These are phyloP conservation scores for Aspergillus ibericus DNA, from an alignment of 2,329 filamentous ascomycete genomes.

Conservation along the genomic window DNA sequence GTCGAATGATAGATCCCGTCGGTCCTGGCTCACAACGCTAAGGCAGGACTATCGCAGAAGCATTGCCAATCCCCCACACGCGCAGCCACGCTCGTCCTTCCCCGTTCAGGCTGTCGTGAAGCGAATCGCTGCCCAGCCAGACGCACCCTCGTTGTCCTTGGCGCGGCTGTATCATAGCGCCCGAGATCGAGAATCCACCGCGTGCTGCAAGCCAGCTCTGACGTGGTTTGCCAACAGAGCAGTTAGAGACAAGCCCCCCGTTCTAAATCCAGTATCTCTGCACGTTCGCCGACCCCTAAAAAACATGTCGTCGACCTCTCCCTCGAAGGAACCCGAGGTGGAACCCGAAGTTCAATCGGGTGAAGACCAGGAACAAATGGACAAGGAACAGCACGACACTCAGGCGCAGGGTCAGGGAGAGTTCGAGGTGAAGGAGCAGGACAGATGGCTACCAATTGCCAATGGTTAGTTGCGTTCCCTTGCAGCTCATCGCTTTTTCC, in stretches of 20 bases:
- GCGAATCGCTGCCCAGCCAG: conserved; percentile 41
- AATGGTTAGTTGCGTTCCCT: conserved; percentile 79
- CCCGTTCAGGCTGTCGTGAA: conserved; percentile 36
- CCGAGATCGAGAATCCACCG: conserved; percentile 24
- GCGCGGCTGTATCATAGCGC: conserved; percentile 26
- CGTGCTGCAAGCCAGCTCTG: conserved; percentile 37
- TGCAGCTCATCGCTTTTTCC: conserved; percentile 38
- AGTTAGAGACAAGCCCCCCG: conserved; percentile 32
- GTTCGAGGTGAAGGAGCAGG: conserved; percentile 99
- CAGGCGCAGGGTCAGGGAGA: conserved; percentile 77
- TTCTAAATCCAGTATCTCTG: conserved; percentile 39
- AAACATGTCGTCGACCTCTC: conserved; percentile 93
- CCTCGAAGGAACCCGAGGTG: conserved; percentile 83
- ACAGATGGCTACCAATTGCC: conserved; percentile 98
- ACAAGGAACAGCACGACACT: conserved; percentile 61
- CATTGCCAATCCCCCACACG: conserved; percentile 34
- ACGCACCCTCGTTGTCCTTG: conserved; percentile 26
- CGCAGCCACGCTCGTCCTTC: conserved; percentile 23
- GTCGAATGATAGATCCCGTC: conserved; percentile 24
- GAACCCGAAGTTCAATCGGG: conserved; percentile 92
- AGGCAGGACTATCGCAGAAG: conserved; percentile 27
- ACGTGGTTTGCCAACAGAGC: conserved; percentile 49
- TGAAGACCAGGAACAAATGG: conserved; percentile 88
- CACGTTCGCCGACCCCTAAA: conserved; percentile 56
- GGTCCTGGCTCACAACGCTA: conserved; percentile 28